Evolutionary conservation across 352 stramenopile species (phyloP), one percentile per base, ranked within the genome.

Genomic region (Globisporangium nodosum): DNA sequence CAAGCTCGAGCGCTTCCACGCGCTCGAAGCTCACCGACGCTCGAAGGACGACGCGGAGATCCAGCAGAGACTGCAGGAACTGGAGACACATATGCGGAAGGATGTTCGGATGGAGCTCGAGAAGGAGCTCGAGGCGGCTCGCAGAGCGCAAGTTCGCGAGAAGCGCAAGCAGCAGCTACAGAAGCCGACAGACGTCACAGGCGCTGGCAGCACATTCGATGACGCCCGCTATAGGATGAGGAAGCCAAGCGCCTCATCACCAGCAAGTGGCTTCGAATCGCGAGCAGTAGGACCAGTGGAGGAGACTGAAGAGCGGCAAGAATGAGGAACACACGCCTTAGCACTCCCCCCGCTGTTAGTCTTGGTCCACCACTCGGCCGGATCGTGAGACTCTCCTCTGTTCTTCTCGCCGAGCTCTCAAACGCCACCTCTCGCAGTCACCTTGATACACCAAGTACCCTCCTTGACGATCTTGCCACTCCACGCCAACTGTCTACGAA

Each of bases 51-150:
- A 85, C 24, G 69, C 76, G 48, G 21, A 30, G 7, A 70, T 70
- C 27, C 56, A 71, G 9, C 66, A 68, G 21, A 60, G 71, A 16
- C 61, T 90, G 16, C 53, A 71, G 16, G 67, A 76, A 15, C 60
- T 80, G 30, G 78, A 88, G 56, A 49, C 11, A 21, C 52, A 60
- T 16, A 87, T 81, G 64, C 68, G 80, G 2, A 56, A 67, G 30
- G 60, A 84, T 16, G 85, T 90, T 57, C 80, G 80, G 15, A 51
- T 77, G 39, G 82, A 89, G 20, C 64, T 92, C 1, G 82, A 90
- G 63, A 69, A 70, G n/a, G 74, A 88, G 51, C 60, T 85, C 1
- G 76, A 92, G 46, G 70, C 70, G 0, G 53, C 71, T 24, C 64
- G 80, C 20, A 65, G 82, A 54, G 58, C 52, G 1, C 63, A 71